phyloP scores from a whole-genome alignment of 148 eudicot genomes.

The Chenopodium formosanum region DNA sequence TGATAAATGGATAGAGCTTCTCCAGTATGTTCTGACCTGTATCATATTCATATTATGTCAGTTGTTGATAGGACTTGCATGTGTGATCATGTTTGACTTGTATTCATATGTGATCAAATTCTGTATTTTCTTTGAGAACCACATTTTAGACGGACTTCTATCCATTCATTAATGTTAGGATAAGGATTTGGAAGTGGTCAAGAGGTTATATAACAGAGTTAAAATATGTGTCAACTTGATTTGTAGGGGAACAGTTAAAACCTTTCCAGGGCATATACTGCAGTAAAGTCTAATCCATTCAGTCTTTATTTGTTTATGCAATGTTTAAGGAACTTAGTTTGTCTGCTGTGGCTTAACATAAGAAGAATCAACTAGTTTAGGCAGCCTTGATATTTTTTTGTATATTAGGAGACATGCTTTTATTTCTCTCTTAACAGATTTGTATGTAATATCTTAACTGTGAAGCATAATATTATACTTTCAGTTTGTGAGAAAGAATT shows the following conservation, averaged over 20 bases:
- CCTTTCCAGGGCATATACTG: not conserved
- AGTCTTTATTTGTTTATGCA: not conserved
- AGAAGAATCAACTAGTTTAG: not conserved
- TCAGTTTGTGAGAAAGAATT: not conserved
- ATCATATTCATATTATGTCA: not conserved
- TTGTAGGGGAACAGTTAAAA: not conserved
- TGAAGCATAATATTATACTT: not conserved
- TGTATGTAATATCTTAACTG: not conserved
- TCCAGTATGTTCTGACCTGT: slow-evolving; percentile 57
- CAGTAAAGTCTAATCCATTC: not conserved
- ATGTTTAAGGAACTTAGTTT: not conserved
- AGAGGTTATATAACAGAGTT: not conserved
- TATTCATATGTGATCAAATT: not conserved
- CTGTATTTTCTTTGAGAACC: not conserved
- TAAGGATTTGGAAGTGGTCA: not conserved
- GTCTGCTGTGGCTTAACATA: not conserved
- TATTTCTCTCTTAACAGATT: not conserved
- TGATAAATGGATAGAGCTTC: slow-evolving; percentile 98
- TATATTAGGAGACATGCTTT: not conserved
- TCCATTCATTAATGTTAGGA: not conserved
- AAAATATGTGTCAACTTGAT: not conserved
- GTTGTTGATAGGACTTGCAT: not conserved
- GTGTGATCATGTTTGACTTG: not conserved
- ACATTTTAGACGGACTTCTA: not conserved
- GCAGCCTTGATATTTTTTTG: too few relatives aligned